Conservation (phyloP, 2,329 filamentous ascomycete species). For the Cercospora sp. region DNA sequence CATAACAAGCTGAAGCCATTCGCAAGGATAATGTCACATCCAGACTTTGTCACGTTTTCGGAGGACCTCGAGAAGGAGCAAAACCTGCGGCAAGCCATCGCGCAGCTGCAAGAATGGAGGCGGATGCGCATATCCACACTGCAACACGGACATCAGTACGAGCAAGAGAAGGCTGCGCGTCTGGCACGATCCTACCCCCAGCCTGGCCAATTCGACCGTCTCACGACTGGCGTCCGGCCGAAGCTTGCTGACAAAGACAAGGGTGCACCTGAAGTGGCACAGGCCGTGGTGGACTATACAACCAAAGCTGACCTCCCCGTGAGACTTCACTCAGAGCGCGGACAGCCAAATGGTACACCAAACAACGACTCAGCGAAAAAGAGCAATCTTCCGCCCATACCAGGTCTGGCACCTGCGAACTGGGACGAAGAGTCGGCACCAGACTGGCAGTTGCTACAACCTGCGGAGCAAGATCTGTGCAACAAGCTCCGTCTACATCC, state of each 20-base stretch:
- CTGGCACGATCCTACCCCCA: slow-evolving; percentile 58
- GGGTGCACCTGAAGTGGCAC: slow-evolving; percentile 31
- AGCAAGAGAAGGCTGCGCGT: slow-evolving; percentile 78
- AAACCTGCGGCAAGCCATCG: slow-evolving; percentile 84
- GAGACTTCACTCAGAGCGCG: slow-evolving; percentile 24
- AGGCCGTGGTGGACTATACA: slow-evolving; percentile 37
- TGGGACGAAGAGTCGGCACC: slow-evolving; percentile 74
- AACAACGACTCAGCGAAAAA: slow-evolving; percentile 26
- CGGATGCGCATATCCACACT: slow-evolving; percentile 80
- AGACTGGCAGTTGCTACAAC: slow-evolving; percentile 81
- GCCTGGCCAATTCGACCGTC: slow-evolving; percentile 35
- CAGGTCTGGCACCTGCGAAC: slow-evolving; percentile 62
- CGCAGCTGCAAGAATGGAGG: slow-evolving; percentile 92
- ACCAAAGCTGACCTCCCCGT: slow-evolving; percentile 37
- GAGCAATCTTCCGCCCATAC: slow-evolving; percentile 35
- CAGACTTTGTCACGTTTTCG: slow-evolving; percentile 84
- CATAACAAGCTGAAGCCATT: slow-evolving; percentile 94
- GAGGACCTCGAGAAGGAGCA: slow-evolving; percentile 86
- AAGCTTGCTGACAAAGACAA: slow-evolving; percentile 28
- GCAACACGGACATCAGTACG: slow-evolving; percentile 85
- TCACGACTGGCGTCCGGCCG: slow-evolving; percentile 31
- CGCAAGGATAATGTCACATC: slow-evolving; percentile 91
- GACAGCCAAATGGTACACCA: slow-evolving; percentile 36
- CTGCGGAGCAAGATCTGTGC: slow-evolving; percentile 84
- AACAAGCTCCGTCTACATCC: slow-evolving; percentile 80